Evolutionary conservation across 2,329 filamentous ascomycete species (phyloP), one percentile per base, ranked within the genome.

Genomic region (Chrysoporthe deuterocubensis): DNA sequence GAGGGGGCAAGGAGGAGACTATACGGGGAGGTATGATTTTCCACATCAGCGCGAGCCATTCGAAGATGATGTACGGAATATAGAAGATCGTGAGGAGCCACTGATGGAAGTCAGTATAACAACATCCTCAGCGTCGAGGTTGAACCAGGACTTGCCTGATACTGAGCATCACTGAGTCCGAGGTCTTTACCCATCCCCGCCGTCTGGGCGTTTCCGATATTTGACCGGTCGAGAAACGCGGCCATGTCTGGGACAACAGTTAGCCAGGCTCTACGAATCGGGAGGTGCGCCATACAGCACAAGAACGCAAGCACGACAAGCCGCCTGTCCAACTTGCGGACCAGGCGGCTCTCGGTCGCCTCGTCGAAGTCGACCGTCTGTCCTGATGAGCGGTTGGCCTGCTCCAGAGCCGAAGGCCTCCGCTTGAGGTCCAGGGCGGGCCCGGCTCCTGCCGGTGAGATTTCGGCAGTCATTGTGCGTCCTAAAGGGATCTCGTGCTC

Each of bases 71-170:
- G 66, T 81, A 82, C 0, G 79, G 78, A 54, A 82, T 82, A 69
- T 82, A 82, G 65, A 82, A 82, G 56, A 82, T 81, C 32, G 79
- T 82, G 44, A 82, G 74, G 34, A 82, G 74, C 80, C 81, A 82
- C 75, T 78, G 44, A 18, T 14, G 43, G n/a, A 5, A 57, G 56
- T 58, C 61, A 69, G 64, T 34, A 66, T 16, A 43, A 50, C 18
- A 26, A n/a, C 18, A 11, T 32, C 43, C 14, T 26, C 16, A 11
- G 8, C 48, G 37, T 54, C n/a, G 5, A 13, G 18, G 8, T 21
- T n/a, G 13, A 9, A 34, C 5, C n/a, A 16, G 46, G 3, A 42
- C 65, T 40, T 7, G 78, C 78, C 74, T 81, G 76, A 68, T 80
- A 82, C 11, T 81, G 76, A 3, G 65, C 70, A 69, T 80, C 78